Conservation (phyloP, 2,329 filamentous ascomycete species). For the Aureobasidium sp. region DNA sequence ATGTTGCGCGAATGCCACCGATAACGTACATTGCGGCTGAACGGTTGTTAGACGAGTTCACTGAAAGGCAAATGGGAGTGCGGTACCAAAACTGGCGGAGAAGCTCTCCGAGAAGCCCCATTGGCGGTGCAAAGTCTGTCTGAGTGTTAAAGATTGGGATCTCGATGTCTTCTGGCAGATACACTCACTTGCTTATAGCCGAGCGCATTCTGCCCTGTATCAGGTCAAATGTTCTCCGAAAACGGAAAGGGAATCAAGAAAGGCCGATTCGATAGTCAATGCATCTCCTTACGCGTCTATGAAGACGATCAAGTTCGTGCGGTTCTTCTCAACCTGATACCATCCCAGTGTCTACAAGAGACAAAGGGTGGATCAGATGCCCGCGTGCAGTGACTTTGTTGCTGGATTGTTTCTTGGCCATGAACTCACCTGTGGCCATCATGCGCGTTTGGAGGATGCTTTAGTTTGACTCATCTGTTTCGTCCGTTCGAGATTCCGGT, state of each 20-base stretch:
- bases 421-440: conserved; percentile 22
- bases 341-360: conserved; percentile 15
- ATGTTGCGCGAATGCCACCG: conserved; percentile 51
- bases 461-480: conserved; percentile 13
- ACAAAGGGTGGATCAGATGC: conserved; percentile 19
- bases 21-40: conserved; percentile 53
- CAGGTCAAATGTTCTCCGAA: conserved; percentile 11
- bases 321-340: conserved; percentile 29
- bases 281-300: conserved; percentile 33
- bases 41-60: conserved; percentile 11
- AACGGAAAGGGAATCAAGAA: conserved; percentile 13
- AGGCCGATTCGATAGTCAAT: conserved; percentile 23
- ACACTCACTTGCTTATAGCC: conserved; percentile 46
- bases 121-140: conserved; percentile 47
- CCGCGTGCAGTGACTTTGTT: conserved; percentile 30
- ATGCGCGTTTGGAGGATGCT: conserved; percentile 13
- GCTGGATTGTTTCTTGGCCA: conserved; percentile 11
- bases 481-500: conserved; percentile 17
- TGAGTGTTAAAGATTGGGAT: conserved; percentile 13
- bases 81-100: conserved; percentile 48
- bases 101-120: conserved; percentile 53
- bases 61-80: not conserved
- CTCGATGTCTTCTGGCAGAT: not conserved
- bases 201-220: conserved; percentile 35
- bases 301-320: conserved; percentile 32